Base-by-base conservation (phyloP, 768 basidiomycete species). In the Xanthoconium stramineum region DNA sequence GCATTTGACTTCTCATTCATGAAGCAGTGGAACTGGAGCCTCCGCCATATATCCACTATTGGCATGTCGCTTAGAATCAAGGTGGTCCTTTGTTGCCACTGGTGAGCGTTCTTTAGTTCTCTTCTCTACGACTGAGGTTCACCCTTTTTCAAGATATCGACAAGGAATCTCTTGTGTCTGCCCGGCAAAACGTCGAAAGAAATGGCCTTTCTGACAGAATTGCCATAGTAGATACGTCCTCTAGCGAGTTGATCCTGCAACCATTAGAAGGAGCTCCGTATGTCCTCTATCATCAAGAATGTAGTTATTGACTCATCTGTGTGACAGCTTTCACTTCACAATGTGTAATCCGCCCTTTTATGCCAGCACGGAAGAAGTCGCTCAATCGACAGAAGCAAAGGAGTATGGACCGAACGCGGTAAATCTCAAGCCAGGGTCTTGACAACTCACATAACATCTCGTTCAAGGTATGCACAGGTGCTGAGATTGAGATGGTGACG, bases 331-430 rank as follows among this genome's bases (percentile, higher is more conserved):
- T 63, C 83, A 88, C 55, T 93, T 96, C 61, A 84, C 86, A 0
- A 92, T 98, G 85, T 98, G 95, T 73, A 99, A 98, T 69, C 96
- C 96, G 0, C 96, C 96, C 0, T 99, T 99, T 71, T 98, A 97
- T 66, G 68, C 76, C n/a, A 89, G 85, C 54, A 65, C 69, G 1
- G 82, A 85, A 32, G 96, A 98, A 55, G 79, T 94, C 9, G 60
- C 64, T 0, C 65, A 70, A 3, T 85, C 84, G 2, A 81, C 84
- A 0, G 78, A 79, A 19, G 72, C 74, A 7, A 98, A 98, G 63
- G 82, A 82, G 46, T 69, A 76, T 14, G 75, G 73, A 7, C 89
- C 96, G 0, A 85, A 76, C 61, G 89, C 90, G 2, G 94, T 94
- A 64, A 44, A 83, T 73, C 8, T 24, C 36, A 28, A 47, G 38